phyloP scores from a whole-genome alignment of 2,329 filamentous ascomycete species.

The Colletotrichum siamense region DNA sequence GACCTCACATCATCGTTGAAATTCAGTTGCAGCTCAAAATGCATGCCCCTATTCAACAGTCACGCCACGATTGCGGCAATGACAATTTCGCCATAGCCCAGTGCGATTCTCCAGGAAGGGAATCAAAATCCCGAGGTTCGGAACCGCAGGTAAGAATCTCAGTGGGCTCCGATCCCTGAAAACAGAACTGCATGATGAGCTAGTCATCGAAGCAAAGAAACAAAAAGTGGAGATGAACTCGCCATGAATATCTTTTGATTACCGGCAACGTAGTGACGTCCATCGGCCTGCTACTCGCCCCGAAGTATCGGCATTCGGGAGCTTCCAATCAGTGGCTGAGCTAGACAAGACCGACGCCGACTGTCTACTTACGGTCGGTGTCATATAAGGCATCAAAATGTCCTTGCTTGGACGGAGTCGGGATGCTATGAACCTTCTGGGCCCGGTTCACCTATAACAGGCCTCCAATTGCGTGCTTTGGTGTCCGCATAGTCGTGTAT shows the following conservation, averaged over 20 bases:
- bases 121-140: not conserved
- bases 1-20: not conserved
- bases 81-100: not conserved
- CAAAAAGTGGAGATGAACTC: not conserved
- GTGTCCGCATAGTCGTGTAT: fast-evolving
- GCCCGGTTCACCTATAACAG: not conserved
- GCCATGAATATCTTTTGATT: not conserved
- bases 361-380: not conserved
- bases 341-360: not conserved
- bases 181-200: not conserved
- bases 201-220: not conserved
- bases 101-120: not conserved
- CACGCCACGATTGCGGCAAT: not conserved
- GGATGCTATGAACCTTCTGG: not conserved
- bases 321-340: not conserved
- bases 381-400: not conserved
- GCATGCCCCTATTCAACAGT: not conserved
- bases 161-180: not conserved
- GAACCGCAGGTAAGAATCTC: fast-evolving
- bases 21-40: fast-evolving
- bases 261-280: not conserved
- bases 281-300: not conserved
- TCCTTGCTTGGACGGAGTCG: not conserved
- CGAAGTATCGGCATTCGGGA: not conserved
- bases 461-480: not conserved